A percentile compares a stretch with the other conserved stretches of the same genome.
These are phyloP conservation scores for Ophiostoma montium DNA, from an alignment of 2,329 filamentous ascomycete genomes.

Conservation along the genomic window DNA sequence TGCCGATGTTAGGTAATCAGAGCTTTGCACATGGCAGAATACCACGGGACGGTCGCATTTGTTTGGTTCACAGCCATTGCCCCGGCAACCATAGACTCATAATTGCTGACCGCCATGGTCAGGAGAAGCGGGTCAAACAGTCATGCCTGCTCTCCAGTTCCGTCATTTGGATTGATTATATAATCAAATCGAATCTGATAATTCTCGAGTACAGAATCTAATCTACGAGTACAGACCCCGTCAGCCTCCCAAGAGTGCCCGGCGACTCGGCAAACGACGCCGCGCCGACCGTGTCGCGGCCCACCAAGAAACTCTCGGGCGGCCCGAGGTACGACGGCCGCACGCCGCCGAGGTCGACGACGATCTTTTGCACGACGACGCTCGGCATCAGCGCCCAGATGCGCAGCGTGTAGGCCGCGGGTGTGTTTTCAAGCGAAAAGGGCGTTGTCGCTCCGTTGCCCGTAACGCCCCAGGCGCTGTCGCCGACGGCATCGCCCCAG, in stretches of 20 bases:
- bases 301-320: slow-evolving; percentile 37
- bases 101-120: not conserved
- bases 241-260: slow-evolving; percentile 10
- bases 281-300: slow-evolving; percentile 25
- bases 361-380: slow-evolving; percentile 40
- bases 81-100: not conserved
- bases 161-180: not conserved
- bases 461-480: slow-evolving; percentile 31
- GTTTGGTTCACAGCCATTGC: not conserved
- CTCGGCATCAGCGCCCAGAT: slow-evolving; percentile 38
- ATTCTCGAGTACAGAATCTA: too few relatives aligned
- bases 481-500: slow-evolving; percentile 30
- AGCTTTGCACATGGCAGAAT: not conserved
- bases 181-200: not conserved
- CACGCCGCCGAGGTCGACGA: slow-evolving; percentile 41
- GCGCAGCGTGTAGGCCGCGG: slow-evolving; percentile 33
- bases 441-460: slow-evolving; percentile 30
- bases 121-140: not conserved
- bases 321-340: slow-evolving; percentile 40
- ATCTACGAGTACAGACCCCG: too few relatives aligned
- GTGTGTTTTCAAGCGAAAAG: slow-evolving; percentile 22
- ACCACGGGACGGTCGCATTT: not conserved
- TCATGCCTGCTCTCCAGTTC: not conserved
- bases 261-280: slow-evolving; percentile 23
- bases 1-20: not conserved